Conservation (phyloP, 1,284 basidiomycete species). For the Mycena sp. region DNA sequence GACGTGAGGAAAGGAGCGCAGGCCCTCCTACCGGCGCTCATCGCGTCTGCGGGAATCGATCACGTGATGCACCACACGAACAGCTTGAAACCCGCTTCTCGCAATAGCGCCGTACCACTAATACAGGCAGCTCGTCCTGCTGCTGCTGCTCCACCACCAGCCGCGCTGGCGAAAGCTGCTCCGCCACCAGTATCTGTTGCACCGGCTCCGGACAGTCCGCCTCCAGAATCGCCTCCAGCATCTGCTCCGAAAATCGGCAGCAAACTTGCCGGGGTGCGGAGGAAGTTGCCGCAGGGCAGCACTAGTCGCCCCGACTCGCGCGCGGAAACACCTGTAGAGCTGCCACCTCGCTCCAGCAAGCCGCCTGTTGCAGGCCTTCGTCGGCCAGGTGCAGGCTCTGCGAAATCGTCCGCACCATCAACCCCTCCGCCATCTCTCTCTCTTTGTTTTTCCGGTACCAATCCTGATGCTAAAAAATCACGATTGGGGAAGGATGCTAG, state of each 20-base stretch:
- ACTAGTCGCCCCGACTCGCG: constrained; percentile 68
- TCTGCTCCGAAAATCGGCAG: constrained; percentile 48
- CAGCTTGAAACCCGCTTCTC: constrained; percentile 92
- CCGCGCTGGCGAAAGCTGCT: constrained; percentile 42
- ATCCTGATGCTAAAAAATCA: constrained; percentile 77
- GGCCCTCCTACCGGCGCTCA: constrained; percentile 83
- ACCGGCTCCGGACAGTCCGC: constrained; percentile 48
- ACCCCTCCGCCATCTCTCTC: constrained; percentile 48
- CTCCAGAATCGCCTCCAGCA: constrained; percentile 51
- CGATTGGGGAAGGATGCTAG: constrained; percentile 85
- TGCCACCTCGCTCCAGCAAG: constrained; percentile 54
- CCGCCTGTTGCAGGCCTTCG: constrained; percentile 57
- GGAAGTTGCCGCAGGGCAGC: constrained; percentile 76
- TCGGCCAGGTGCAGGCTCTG: constrained; percentile 52
- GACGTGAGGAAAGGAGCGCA: constrained; percentile 95
- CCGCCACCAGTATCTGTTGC: constrained; percentile 37
- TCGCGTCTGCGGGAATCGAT: constrained; percentile 85
- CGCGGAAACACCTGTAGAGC: constrained; percentile 64
- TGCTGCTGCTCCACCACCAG: constrained; percentile 39
- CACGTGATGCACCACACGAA: constrained; percentile 89
- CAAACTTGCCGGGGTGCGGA: constrained; percentile 71
- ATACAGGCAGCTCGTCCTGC: constrained; percentile 81
- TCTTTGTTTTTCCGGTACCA: constrained; percentile 77
- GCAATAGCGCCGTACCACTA: constrained; percentile 85
- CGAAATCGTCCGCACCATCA: constrained; percentile 48